phyloP scores from a whole-genome alignment of 2,329 filamentous ascomycete species.

The Claviceps fusiformis region DNA sequence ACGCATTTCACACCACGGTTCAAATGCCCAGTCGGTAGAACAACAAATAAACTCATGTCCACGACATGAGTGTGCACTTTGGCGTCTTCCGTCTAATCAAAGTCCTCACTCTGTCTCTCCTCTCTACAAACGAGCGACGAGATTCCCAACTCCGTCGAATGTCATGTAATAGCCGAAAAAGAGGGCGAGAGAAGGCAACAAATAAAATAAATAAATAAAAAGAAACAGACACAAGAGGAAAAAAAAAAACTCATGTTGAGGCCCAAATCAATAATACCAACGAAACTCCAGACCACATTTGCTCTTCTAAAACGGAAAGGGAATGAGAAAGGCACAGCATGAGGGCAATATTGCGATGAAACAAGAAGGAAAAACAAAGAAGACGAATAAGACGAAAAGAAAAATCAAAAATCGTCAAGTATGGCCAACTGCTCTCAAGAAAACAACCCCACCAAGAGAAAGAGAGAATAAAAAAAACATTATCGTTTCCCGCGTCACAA shows the following conservation, averaged over 20 bases:
- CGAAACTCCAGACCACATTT: conserved; percentile 34
- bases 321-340: conserved; percentile 10
- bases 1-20: neutral
- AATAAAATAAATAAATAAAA: no score
- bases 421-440: neutral
- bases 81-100: neutral
- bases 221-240: no score
- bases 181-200: conserved; percentile 7
- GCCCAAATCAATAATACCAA: conserved; percentile 7
- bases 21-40: neutral
- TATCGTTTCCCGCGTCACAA: neutral
- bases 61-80: neutral
- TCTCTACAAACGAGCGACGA: conserved; percentile 1
- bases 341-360: conserved; percentile 10
- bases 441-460: neutral
- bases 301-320: conserved; percentile 19
- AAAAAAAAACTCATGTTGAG: neutral
- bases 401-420: conserved; percentile 4
- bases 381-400: neutral
- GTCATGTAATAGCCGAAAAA: conserved; percentile 9
- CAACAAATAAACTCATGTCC: neutral
- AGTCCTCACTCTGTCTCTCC: neutral
- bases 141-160: neutral
- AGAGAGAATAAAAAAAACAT: neutral
- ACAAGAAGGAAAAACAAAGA: neutral